Conservation (phyloP, 1,284 basidiomycete species). For the Ustilago nuda region DNA sequence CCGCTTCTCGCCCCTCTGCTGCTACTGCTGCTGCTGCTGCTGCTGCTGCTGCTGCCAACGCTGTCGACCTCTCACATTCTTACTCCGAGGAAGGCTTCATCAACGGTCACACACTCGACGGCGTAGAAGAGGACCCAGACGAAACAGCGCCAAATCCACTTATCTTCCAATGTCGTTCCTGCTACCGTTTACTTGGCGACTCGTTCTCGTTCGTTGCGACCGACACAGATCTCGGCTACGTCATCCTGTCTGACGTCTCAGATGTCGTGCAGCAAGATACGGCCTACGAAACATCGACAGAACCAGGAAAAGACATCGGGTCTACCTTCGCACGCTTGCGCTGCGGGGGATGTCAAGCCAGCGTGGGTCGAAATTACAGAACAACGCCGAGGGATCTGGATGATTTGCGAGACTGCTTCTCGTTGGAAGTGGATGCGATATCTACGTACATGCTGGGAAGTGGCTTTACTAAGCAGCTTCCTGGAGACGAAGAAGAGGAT, state of each 20-base stretch:
- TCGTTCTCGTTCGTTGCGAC: conserved; percentile 49
- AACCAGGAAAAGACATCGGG: conserved; percentile 39
- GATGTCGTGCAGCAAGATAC: conserved; percentile 36
- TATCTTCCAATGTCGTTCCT: conserved; percentile 52
- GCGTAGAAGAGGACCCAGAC: background rate
- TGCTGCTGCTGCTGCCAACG: background rate
- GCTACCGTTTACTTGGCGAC: conserved; percentile 51
- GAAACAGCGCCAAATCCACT: conserved; percentile 30
- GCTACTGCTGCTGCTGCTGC: background rate
- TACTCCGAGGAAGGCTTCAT: background rate
- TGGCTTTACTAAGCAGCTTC: conserved; percentile 21
- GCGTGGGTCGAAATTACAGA: conserved; percentile 46
- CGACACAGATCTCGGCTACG: conserved; percentile 48
- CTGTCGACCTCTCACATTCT: background rate
- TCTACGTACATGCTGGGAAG: conserved; percentile 37
- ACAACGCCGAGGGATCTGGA: conserved; percentile 50
- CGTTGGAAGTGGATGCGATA: conserved; percentile 39
- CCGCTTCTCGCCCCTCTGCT: background rate
- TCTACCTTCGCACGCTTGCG: conserved; percentile 41
- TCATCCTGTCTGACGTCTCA: conserved; percentile 46
- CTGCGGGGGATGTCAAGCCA: conserved; percentile 39
- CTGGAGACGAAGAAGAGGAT: conserved; percentile 7
- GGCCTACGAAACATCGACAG: conserved; percentile 33
- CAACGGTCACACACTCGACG: conserved; percentile 1
- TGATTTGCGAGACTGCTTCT: conserved; percentile 45